Evolutionary conservation across 2,329 filamentous ascomycete species (phyloP), one percentile per base, ranked within the genome.

Genomic region (Diplodia intermedia): DNA sequence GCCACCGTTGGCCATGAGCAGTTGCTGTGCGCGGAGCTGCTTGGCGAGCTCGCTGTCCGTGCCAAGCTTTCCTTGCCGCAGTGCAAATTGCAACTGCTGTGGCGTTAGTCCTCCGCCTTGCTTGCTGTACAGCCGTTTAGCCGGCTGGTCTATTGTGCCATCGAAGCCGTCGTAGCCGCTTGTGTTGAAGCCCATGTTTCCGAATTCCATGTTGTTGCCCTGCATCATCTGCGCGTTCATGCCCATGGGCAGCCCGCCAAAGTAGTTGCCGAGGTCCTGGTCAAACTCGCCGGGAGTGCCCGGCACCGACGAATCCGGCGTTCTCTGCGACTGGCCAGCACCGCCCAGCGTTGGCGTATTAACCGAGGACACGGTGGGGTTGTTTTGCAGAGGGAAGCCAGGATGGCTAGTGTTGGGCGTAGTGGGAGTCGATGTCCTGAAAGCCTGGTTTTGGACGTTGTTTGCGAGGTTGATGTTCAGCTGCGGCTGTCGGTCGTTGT

Each of bases 341-440:
- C 89, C 83, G 69, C 91, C 91, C 68, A 98, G 85, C 0, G 94
- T 97, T 0, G 94, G 94, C 0, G 94, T 98, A 79, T 97, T 98
- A 67, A 97, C 94, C 3, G 94, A 97, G 3, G 95, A 99, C 20
- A 98, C 94, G 1, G 94, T 97, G 18, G 94, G 94, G 78, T 97
- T 97, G 78, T 97, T 93, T 77, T 93, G 91, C 72, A 97, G 89
- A 61, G 89, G 89, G 75, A 94, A 93, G 66, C 79, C 80, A 69
- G 82, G 81, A 50, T 85, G 84, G 73, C 86, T 89, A 56, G 90
- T 87, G 31, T 92, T 90, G 2, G 94, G 94, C 0, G 94, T 97
- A 4, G 91, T 89, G 1, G 94, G 94, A 71, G 93, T 92, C 4
- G 94, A 96, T 11, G 89, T 92, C 68, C 92, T 90, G 69, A 97